Percentiles rank a stretch among this genome's conserved stretches.
Evolutionary conservation across 768 basidiomycete species (phyloP).

Genomic region (Galerina marginata): DNA sequence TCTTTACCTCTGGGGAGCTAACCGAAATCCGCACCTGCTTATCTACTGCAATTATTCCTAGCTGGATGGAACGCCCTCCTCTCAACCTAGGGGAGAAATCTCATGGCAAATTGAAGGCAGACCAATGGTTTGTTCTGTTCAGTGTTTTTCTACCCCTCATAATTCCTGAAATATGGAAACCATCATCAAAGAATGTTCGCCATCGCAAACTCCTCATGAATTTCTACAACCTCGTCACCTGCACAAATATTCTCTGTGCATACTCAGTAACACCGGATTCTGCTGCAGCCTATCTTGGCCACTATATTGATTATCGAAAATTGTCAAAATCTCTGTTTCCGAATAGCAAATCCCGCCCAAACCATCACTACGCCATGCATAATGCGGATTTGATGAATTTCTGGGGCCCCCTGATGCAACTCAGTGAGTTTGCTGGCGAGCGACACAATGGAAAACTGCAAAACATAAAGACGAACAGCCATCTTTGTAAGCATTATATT

Average conservation of each 20-base stretch:
- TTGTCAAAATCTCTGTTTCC: conserved; percentile 23
- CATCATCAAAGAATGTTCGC: not conserved
- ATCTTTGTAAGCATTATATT: conserved; percentile 21
- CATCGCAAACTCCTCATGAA: conserved; percentile 17
- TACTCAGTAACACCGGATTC: conserved; percentile 13
- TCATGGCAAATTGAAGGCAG: conserved; percentile 30
- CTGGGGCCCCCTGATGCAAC: conserved; percentile 23
- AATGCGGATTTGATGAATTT: conserved; percentile 20
- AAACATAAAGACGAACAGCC: conserved; percentile 25
- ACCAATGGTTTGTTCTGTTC: conserved; percentile 26
- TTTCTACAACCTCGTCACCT: conserved; percentile 25
- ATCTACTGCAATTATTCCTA: conserved; percentile 10
- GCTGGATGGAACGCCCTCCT: conserved; percentile 26
- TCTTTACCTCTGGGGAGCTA: conserved; percentile 12
- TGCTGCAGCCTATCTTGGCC: conserved; percentile 17
- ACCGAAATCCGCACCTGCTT: conserved; percentile 8
- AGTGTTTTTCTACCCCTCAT: conserved; percentile 25
- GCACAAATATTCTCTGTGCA: conserved; percentile 26
- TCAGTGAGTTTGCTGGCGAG: conserved; percentile 25
- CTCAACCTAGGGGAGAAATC: conserved; percentile 25
- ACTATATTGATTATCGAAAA: conserved; percentile 25
- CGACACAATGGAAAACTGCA: conserved; percentile 24
- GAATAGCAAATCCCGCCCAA: conserved; percentile 19
- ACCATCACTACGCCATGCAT: conserved; percentile 33
- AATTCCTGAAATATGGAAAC: conserved; percentile 26